Base-by-base conservation (phyloP, 2,329 filamentous ascomycete genomes). In the Tetracladium maxilliforme region DNA sequence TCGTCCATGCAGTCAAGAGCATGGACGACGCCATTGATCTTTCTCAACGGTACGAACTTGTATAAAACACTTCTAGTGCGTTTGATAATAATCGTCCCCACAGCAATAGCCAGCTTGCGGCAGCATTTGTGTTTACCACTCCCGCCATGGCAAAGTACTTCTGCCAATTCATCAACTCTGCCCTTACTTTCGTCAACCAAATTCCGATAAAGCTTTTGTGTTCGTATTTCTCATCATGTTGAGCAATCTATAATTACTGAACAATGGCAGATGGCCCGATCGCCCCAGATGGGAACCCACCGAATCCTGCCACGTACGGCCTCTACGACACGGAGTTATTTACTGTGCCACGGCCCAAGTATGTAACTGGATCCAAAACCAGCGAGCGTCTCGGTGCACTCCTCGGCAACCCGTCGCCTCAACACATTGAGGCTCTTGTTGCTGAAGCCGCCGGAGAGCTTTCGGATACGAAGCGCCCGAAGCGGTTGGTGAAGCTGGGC, bases 121-220 rank as follows among this genome's bases (percentile, higher is more conserved):
- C 61, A 12, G 49, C 56, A 3, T 71, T 68, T 35, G 49, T 64
- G 32, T 74, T 70, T 38, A 56, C 58, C 7, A 47, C 48, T 13
- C 48, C 57, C 0, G 33, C 48, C 3, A 47, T 59, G 3, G 64
- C 58, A 10, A 75, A 74, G 39, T 76, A 74, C 33, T 49, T 75
- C 5, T 51, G 55, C 6, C 64, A 74, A 33, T 70, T 65, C 40
- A 45, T 73, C 18, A 37, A 51, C 7, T 50, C 64, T 4, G 47
- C 58, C 9, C 40, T 58, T 1, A 58, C 61, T 0, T 64, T 61
- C 38, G 47, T 67, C 28, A 75, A 75, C 40, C 60, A 70, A 26
- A 54, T 75, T 6, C 69, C 70, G 0, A 33, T 48, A 3, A 53
- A 63, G 17, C 46, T 75, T 3, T 54, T 75, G 4, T 36, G 56